Evolutionary conservation across 192 early-diverging fungal genomes (phyloP).

Genomic region (Entomortierella lignicola): DNA sequence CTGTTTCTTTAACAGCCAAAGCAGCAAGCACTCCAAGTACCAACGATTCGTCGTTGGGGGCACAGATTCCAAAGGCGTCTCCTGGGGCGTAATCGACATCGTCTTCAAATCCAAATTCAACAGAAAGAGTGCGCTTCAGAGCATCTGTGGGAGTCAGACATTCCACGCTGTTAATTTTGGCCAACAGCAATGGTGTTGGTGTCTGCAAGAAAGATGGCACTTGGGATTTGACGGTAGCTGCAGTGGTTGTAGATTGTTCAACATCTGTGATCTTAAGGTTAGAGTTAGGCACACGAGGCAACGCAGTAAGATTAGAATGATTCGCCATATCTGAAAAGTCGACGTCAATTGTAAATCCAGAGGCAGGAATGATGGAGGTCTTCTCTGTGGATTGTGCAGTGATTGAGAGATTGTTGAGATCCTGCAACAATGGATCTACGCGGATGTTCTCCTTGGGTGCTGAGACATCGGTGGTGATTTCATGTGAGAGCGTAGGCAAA

Average conservation of each 20-base stretch:
- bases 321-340: conserved; percentile 61
- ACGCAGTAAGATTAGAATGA: conserved; percentile 64
- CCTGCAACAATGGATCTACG: neutral
- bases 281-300: conserved; percentile 65
- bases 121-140: conserved; percentile 75
- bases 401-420: conserved; percentile 15
- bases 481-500: neutral
- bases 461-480: neutral
- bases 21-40: conserved; percentile 73
- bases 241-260: neutral
- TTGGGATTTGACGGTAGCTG: neutral
- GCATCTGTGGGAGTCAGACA: conserved; percentile 75
- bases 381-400: too few species aligned
- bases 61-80: conserved; percentile 89
- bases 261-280: conserved; percentile 55
- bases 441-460: neutral
- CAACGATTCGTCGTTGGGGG: conserved; percentile 81
- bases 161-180: conserved; percentile 63
- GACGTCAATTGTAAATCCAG: conserved; percentile 50
- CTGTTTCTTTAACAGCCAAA: conserved; percentile 62
- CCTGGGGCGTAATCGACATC: conserved; percentile 72
- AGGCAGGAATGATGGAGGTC: neutral
- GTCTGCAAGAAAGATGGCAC: conserved; percentile 60
- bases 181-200: conserved; percentile 59
- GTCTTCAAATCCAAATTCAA: conserved; percentile 68